phyloP scores from a whole-genome alignment of 768 basidiomycete genomes.

The Piloderma croceum region DNA sequence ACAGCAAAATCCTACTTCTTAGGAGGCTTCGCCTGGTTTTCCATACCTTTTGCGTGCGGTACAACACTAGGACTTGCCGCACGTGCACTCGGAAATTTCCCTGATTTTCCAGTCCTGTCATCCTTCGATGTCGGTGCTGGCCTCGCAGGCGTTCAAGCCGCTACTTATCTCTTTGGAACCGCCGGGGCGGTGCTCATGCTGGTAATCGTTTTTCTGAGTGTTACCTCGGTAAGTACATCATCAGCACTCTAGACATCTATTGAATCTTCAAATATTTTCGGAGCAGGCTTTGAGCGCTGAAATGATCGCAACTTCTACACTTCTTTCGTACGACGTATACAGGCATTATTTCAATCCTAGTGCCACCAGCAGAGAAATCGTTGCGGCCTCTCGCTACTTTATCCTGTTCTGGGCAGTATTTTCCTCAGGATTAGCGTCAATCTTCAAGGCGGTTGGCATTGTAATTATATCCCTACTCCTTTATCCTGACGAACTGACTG shows the following conservation, averaged over 20 bases:
- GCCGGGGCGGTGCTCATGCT: conserved; percentile 32
- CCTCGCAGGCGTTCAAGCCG: conserved; percentile 29
- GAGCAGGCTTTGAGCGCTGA: conserved; percentile 26
- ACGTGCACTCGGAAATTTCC: conserved; percentile 19
- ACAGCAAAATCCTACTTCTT: conserved; percentile 34
- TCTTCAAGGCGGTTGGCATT: conserved; percentile 21
- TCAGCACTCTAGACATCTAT: too few relatives aligned
- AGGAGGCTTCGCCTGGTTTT: conserved; percentile 36
- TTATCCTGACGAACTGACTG: not conserved
- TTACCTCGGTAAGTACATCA: conserved; percentile 28
- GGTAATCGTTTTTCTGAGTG: conserved; percentile 31
- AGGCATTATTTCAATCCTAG: conserved; percentile 23
- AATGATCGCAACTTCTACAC: conserved; percentile 31
- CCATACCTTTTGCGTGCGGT: conserved; percentile 34
- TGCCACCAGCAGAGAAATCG: conserved; percentile 8
- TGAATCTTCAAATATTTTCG: too few relatives aligned
- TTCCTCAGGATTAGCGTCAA: conserved; percentile 22
- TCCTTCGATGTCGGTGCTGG: conserved; percentile 27
- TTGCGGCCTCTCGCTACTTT: conserved; percentile 14
- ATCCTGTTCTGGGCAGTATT: conserved; percentile 23
- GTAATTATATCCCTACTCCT: conserved; percentile 6
- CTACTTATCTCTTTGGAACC: conserved; percentile 29
- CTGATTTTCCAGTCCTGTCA: conserved; percentile 24
- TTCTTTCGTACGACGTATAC: conserved; percentile 32
- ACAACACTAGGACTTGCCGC: conserved; percentile 33